A percentile compares a stretch with the other conserved stretches of the same genome.
Conservation (phyloP, 108 stramenopile species). For the Schizochytrium sp. region DNA sequence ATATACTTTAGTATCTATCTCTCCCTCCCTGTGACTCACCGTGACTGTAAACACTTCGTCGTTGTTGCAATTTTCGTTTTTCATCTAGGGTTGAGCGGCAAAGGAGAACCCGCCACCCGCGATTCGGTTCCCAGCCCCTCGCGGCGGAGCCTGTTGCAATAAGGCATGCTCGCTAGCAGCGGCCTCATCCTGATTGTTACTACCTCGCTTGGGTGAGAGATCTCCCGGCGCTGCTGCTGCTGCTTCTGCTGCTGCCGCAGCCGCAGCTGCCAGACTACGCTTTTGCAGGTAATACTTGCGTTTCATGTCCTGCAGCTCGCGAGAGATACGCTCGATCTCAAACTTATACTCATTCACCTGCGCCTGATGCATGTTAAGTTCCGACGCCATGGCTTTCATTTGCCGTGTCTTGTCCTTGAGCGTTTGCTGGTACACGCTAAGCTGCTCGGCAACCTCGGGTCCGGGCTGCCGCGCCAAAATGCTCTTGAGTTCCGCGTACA, state of each 20-base stretch:
- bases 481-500: conserved; percentile 63
- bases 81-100: neutral
- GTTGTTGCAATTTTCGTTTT: too few relatives aligned
- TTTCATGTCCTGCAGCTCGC: conserved; percentile 66
- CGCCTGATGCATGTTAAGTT: conserved; percentile 76
- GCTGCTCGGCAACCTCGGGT: conserved; percentile 70
- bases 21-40: too few relatives aligned
- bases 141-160: neutral
- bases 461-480: conserved; percentile 64
- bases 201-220: neutral
- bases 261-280: conserved; percentile 9
- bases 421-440: conserved; percentile 56
- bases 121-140: neutral
- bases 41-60: too few relatives aligned
- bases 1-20: neutral
- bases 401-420: conserved; percentile 68
- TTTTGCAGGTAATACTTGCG: conserved; percentile 67
- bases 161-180: neutral
- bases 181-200: neutral
- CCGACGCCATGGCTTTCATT: conserved; percentile 72
- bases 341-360: conserved; percentile 71
- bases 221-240: neutral
- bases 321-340: conserved; percentile 58
- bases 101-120: neutral
- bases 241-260: neutral